Percentiles rank a stretch among this genome's conserved stretches.
Evolutionary conservation across 129 eudicot genomes (phyloP).

Genomic region (Ambrosia artemisiifolia): DNA sequence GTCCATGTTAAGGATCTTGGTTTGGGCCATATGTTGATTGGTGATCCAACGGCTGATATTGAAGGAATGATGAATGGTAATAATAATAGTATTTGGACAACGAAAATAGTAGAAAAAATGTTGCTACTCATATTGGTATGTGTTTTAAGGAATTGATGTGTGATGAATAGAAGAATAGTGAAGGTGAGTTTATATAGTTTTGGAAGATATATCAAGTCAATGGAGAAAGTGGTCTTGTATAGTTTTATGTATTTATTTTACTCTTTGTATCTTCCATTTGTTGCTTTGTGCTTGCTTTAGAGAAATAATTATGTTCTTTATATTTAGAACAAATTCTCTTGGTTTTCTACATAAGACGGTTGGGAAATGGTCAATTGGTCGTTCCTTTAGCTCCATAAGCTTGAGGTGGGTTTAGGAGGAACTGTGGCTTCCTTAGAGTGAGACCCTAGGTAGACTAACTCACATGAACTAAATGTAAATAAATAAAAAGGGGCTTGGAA

Average conservation of each 20-base stretch:
- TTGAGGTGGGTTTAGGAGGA: too few relatives aligned
- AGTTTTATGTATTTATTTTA: neutral
- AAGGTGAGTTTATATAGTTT: constrained; percentile 28
- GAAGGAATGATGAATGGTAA: neutral
- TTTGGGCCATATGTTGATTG: constrained; percentile 81
- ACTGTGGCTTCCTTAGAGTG: too few relatives aligned
- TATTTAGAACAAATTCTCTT: too few relatives aligned
- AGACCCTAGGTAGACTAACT: too few relatives aligned
- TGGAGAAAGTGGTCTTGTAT: neutral
- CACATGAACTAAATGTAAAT: too few relatives aligned
- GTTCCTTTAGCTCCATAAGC: too few relatives aligned
- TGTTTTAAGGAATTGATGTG: neutral
- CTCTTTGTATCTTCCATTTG: constrained; percentile 20
- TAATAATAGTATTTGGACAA: neutral
- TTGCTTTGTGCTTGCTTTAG: constrained; percentile 18
- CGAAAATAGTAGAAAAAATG: neutral
- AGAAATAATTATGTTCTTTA: neutral
- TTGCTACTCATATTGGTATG: neutral
- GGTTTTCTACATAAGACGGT: too few relatives aligned
- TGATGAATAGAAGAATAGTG: constrained; percentile 13
- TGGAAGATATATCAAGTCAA: constrained; percentile 15
- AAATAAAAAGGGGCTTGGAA: too few relatives aligned
- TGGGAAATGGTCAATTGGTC: too few relatives aligned
- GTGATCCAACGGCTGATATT: constrained; percentile 42
- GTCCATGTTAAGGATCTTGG: constrained; percentile 73